Base-by-base conservation (phyloP, 2,329 filamentous ascomycete species). In the Colletotrichum lindemuthianum region DNA sequence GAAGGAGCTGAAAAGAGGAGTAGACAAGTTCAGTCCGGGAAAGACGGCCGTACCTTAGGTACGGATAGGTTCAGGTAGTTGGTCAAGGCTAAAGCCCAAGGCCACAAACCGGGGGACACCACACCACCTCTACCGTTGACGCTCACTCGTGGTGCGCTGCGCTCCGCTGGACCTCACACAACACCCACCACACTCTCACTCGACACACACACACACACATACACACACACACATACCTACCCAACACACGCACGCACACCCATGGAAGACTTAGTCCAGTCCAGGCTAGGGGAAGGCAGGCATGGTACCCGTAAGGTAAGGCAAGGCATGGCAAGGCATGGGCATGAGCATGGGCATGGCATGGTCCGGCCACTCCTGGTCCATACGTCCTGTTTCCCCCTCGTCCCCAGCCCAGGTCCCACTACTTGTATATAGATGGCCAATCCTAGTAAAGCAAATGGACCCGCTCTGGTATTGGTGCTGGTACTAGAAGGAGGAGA, bases 1-100 rank as follows among this genome's bases (percentile, higher is more conserved):
- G 41, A 44, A 67, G 60, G 60, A 60, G 65, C 48, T 55, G 63
- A 61, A 49, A 66, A 65, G 63, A 66, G 63, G 63, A 66, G 63
- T 65, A 24, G 60, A 41, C 51, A 48, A 51, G 57, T 51, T 41
- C 58, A 63, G 59, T 54, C 63, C 57, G 58, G 33, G 57, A 55
- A 50, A 47, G 63, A 56, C 57, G 63, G 63, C 57, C 58, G 24
- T 24, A 24, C 24, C 24, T 24, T 24, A 24, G 24, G 24, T 24
- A 24, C 24, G 24, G 24, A 57, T 61, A 61, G 61, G n/a, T n/a
- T n/a, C n/a, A n/a, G n/a, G 45, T 58, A 45, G 43, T 48, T 60
- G 58, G 61, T 65, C 58, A 65, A 56, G 61, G 45, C 61, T 58
- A 49, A 4, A 24, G 24, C 24, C 24, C 24, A 24, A 24, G 24